These are phyloP conservation scores for Chytriomyces hyalinus DNA, from an alignment of 192 early-diverging fungal genomes.

Conservation along the genomic window DNA sequence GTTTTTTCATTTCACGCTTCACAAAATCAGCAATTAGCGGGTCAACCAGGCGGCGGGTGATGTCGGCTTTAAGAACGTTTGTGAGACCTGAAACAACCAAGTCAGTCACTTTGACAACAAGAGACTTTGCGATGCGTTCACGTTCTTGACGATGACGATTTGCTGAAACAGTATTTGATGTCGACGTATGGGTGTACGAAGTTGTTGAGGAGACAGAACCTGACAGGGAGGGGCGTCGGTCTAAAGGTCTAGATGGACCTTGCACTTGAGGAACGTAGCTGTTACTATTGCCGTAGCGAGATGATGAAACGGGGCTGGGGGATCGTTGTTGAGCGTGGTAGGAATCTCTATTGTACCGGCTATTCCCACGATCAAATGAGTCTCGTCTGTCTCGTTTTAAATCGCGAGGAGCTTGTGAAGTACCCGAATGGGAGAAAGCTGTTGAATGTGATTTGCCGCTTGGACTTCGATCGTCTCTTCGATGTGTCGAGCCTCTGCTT, in stretches of 20 bases:
- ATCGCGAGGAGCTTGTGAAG: neutral
- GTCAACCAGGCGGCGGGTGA: neutral
- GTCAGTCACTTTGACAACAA: slow-evolving; percentile 5
- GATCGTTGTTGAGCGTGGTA: neutral
- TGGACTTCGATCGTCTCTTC: neutral
- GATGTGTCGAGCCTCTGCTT: neutral
- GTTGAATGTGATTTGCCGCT: neutral
- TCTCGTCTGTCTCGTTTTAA: neutral
- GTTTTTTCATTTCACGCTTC: slow-evolving; percentile 1
- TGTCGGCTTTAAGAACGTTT: slow-evolving; percentile 24
- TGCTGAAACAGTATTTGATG: neutral
- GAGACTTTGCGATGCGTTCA: neutral
- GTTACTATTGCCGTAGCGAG: neutral
- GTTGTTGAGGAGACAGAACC: neutral
- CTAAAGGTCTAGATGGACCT: neutral
- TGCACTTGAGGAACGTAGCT: no score
- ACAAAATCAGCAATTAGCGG: slow-evolving; percentile 19
- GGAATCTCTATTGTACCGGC: neutral
- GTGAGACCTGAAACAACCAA: slow-evolving; percentile 9
- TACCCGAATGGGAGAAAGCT: neutral
- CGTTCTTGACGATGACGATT: neutral
- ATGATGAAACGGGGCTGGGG: neutral
- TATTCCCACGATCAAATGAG: neutral
- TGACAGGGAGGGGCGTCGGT: neutral
- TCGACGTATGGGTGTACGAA: no score